phyloP scores from a whole-genome alignment of 1,139 yeast species.

The Kodamaea alishanica region DNA sequence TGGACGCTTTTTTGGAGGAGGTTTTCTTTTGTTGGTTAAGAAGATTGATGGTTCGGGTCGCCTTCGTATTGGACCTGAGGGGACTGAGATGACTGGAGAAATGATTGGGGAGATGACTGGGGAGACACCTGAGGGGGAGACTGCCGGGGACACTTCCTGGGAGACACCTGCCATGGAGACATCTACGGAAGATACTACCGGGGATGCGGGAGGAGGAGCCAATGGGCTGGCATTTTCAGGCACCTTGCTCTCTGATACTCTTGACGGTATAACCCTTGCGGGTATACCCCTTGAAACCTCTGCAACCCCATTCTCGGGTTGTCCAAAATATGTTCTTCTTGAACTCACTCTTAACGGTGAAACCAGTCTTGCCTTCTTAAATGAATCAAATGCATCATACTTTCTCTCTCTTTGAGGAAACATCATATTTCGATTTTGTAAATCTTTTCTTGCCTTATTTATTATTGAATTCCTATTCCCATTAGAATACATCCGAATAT shows the following conservation, averaged over 20 bases:
- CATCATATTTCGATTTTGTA: slow-evolving; percentile 32
- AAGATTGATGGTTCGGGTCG: slow-evolving; percentile 21
- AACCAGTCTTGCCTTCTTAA: slow-evolving; percentile 8
- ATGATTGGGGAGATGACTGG: background rate
- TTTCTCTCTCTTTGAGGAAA: slow-evolving; percentile 20
- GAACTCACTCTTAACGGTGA: background rate
- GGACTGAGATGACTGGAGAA: slow-evolving; percentile 4
- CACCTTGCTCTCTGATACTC: too few relatives aligned
- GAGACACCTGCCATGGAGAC: too few relatives aligned
- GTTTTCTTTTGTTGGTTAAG: slow-evolving; percentile 16
- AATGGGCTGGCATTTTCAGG: too few relatives aligned
- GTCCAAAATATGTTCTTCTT: slow-evolving; percentile 2
- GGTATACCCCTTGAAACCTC: background rate
- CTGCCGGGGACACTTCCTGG: too few relatives aligned
- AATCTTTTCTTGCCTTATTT: slow-evolving; percentile 34
- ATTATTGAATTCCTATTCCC: slow-evolving; percentile 29
- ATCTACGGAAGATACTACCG: too few relatives aligned
- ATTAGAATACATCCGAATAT: slow-evolving; percentile 2
- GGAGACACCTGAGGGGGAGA: slow-evolving; percentile 1
- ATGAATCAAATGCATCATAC: slow-evolving; percentile 28
- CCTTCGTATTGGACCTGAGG: slow-evolving; percentile 1
- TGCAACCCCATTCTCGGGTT: background rate
- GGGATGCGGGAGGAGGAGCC: too few relatives aligned
- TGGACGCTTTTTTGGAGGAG: slow-evolving; percentile 8
- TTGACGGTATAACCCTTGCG: background rate